These are phyloP conservation scores for Botryosphaeria dothidea DNA, from an alignment of 2,329 filamentous ascomycete genomes.

Conservation along the genomic window DNA sequence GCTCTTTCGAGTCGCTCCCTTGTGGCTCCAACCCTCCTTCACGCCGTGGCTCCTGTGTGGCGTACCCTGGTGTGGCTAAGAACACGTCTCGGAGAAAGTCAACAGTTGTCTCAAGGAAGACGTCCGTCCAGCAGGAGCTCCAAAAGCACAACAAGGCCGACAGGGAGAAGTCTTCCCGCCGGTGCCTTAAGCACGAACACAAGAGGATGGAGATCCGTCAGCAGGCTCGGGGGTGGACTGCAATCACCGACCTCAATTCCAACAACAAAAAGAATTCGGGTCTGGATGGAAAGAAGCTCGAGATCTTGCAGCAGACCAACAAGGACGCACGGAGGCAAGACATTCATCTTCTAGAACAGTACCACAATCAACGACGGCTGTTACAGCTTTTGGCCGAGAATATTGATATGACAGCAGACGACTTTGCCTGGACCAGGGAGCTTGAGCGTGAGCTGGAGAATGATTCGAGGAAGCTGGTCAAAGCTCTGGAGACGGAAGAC, in stretches of 20 bases:
- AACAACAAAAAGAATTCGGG: constrained; percentile 19
- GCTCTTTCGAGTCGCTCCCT: constrained; percentile 8
- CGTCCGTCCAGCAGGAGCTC: not conserved
- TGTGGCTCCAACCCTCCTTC: constrained; percentile 11
- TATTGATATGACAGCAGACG: not conserved
- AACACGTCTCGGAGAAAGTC: not conserved
- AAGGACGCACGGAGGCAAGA: constrained; percentile 7
- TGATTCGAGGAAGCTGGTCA: not conserved
- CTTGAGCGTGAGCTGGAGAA: not conserved
- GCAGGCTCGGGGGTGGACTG: not conserved
- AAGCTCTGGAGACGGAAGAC: constrained; percentile 31
- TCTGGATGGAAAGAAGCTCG: constrained; percentile 17
- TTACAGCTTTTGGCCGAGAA: not conserved
- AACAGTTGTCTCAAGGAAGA: not conserved
- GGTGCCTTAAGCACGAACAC: not conserved
- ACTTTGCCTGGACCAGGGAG: not conserved
- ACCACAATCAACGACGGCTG: not conserved
- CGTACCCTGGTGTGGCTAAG: not conserved
- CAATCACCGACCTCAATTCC: not conserved
- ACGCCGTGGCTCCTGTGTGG: constrained; percentile 9
- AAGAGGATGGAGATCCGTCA: constrained; percentile 17
- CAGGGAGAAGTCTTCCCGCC: constrained; percentile 12
- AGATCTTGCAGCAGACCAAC: constrained; percentile 14
- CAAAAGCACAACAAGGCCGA: constrained; percentile 10
- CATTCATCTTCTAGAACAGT: not conserved